phyloP scores from a whole-genome alignment of 345 rosid genomes.

The Odontarrhena argentea region DNA sequence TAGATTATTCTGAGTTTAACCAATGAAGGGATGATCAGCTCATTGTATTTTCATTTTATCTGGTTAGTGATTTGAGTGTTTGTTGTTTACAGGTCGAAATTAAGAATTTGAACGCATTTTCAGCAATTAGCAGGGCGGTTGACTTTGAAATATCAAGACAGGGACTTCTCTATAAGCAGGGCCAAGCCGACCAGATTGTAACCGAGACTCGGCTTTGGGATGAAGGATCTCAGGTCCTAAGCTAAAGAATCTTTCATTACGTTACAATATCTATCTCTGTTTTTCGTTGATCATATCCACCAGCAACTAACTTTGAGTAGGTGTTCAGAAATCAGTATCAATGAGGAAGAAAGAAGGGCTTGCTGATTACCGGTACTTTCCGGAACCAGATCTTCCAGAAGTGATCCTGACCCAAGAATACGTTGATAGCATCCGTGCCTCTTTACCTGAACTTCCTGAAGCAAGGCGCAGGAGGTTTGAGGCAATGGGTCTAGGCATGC shows the following conservation, averaged over 20 bases:
- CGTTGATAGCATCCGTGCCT: slow-evolving; percentile 55
- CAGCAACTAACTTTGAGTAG: slow-evolving; percentile 26
- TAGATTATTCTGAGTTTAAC: slow-evolving; percentile 20
- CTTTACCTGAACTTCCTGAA: slow-evolving; percentile 93
- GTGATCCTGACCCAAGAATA: slow-evolving; percentile 70
- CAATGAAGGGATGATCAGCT: slow-evolving; percentile 4
- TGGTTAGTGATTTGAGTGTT: not conserved
- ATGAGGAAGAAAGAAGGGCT: slow-evolving; percentile 99
- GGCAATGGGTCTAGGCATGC: slow-evolving; percentile 85
- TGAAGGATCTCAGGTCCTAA: slow-evolving; percentile 81
- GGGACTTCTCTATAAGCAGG: slow-evolving; percentile 65
- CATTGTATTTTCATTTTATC: slow-evolving; percentile 2
- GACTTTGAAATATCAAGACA: slow-evolving; percentile 92
- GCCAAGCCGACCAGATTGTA: slow-evolving; percentile 66
- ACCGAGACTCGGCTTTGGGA: slow-evolving; percentile 99
- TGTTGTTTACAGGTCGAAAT: slow-evolving; percentile 72
- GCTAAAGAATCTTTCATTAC: slow-evolving; percentile 16
- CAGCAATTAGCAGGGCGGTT: slow-evolving; percentile 82
- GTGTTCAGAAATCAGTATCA: slow-evolving; percentile 77
- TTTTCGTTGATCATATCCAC: not conserved
- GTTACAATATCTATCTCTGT: not conserved
- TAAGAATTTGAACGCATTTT: slow-evolving; percentile 90
- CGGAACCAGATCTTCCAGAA: slow-evolving; percentile 96
- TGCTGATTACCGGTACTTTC: slow-evolving; percentile 90
- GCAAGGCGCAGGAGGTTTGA: slow-evolving; percentile 81